Conservation (phyloP, 345 rosid species). For the Acer saccharum region DNA sequence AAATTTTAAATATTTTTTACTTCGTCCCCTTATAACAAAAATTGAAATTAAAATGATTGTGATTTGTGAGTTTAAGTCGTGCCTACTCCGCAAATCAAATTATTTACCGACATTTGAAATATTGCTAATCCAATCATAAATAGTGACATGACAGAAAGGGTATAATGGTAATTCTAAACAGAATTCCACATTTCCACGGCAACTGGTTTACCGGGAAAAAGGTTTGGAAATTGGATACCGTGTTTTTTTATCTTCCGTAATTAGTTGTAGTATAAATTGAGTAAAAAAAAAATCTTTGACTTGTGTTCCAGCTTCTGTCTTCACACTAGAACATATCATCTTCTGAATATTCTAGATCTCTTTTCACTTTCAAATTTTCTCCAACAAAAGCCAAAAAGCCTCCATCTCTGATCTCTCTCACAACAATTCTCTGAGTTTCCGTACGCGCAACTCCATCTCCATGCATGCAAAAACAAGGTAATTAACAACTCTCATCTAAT, state of each 20-base stretch:
- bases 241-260: background rate
- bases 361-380: background rate
- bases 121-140: too few species aligned
- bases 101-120: too few species aligned
- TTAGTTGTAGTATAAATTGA: too few species aligned
- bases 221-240: background rate
- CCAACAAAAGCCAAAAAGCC: background rate
- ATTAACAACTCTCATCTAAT: background rate
- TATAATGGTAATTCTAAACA: too few species aligned
- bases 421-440: conserved; percentile 1
- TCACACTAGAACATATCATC: background rate
- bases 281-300: background rate
- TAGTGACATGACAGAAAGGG: too few species aligned
- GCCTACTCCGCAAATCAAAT: too few species aligned
- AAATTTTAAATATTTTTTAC: too few species aligned
- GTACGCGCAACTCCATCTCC: background rate
- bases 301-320: background rate
- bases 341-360: background rate
- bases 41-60: too few species aligned
- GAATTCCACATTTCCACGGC: too few species aligned
- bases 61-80: too few species aligned
- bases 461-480: conserved; percentile 11
- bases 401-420: background rate
- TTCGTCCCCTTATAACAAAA: too few species aligned
- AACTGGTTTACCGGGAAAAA: background rate